These are phyloP conservation scores for Magnolia officinalis DNA, from an alignment of 164 flowering plant species.

Conservation along the genomic window DNA sequence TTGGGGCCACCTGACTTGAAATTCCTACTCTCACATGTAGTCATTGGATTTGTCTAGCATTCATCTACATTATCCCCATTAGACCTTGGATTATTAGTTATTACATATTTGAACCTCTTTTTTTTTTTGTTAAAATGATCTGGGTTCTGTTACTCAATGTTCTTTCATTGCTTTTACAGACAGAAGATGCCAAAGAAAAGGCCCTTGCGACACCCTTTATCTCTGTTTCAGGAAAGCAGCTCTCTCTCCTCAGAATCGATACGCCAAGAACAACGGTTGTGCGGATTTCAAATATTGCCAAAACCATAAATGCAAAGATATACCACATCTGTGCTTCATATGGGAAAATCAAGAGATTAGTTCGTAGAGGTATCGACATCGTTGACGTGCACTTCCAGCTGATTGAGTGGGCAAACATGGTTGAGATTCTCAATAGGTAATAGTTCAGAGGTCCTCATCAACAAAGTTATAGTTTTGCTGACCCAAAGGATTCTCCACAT, in stretches of 20 bases:
- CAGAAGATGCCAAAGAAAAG: slow-evolving; percentile 46
- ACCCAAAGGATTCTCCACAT: too few relatives aligned
- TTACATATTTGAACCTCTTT: neutral
- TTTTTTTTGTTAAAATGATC: neutral
- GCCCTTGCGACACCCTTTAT: slow-evolving; percentile 34
- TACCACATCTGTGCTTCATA: neutral
- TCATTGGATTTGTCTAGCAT: neutral
- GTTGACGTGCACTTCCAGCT: slow-evolving; percentile 30
- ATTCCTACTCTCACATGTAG: too few relatives aligned
- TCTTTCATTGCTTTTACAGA: slow-evolving; percentile 24
- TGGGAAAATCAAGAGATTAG: slow-evolving; percentile 11
- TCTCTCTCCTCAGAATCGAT: slow-evolving; percentile 34
- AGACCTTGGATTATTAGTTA: neutral
- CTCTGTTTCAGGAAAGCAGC: slow-evolving; percentile 20
- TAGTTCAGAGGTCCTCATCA: neutral
- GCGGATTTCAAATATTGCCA: slow-evolving; percentile 27
- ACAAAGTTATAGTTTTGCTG: too few relatives aligned
- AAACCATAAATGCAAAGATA: neutral
- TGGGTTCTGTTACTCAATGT: neutral
- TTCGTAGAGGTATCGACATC: neutral
- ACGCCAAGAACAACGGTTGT: slow-evolving; percentile 44
- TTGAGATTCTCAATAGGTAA: slow-evolving; percentile 42
- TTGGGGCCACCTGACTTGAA: too few relatives aligned
- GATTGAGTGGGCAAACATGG: slow-evolving; percentile 45
- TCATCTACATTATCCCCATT: neutral